These are phyloP conservation scores for Leptodontidium sp. DNA, from an alignment of 2,329 filamentous ascomycete species.

Conservation along the genomic window DNA sequence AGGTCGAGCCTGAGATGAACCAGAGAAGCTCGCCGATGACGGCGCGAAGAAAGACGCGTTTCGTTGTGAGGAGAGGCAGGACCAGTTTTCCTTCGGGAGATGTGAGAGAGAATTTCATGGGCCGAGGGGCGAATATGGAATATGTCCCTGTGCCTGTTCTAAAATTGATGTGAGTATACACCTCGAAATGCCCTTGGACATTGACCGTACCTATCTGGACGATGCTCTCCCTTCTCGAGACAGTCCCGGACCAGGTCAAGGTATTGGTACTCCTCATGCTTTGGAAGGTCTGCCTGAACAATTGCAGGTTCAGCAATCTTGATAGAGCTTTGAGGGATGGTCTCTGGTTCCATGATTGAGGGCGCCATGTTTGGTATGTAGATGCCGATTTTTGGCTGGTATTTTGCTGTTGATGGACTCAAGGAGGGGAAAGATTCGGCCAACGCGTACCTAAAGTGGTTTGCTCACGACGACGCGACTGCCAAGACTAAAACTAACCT, in stretches of 20 bases:
- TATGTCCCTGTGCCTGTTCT: constrained; percentile 94
- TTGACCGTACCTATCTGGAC: constrained; percentile 76
- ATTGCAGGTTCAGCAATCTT: constrained; percentile 18
- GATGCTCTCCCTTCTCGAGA: constrained; percentile 81
- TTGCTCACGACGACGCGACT: constrained; percentile 8
- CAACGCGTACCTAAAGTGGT: constrained; percentile 23
- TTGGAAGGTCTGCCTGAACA: background rate
- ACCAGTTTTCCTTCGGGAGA: constrained; percentile 65
- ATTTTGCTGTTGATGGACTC: background rate
- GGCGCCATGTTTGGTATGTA: constrained; percentile 32
- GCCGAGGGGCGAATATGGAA: constrained; percentile 86
- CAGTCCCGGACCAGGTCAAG: constrained; percentile 89
- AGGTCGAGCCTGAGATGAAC: constrained; percentile 90
- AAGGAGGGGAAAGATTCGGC: background rate
- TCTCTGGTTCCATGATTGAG: constrained; percentile 34
- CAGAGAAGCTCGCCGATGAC: constrained; percentile 93
- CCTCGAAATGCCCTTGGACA: constrained; percentile 9
- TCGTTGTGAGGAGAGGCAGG: constrained; percentile 94
- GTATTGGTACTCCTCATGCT: constrained; percentile 93
- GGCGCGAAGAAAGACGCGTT: constrained; percentile 92
- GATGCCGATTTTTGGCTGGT: background rate
- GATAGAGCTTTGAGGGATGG: constrained; percentile 4
- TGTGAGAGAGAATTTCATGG: constrained; percentile 86
- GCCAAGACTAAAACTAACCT: background rate
- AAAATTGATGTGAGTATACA: constrained; percentile 24